Evolutionary conservation across 495 filamentous ascomycete genomes (phyloP), one percentile per base, ranked within the genome.

Genomic region (Apiosordaria backusii): DNA sequence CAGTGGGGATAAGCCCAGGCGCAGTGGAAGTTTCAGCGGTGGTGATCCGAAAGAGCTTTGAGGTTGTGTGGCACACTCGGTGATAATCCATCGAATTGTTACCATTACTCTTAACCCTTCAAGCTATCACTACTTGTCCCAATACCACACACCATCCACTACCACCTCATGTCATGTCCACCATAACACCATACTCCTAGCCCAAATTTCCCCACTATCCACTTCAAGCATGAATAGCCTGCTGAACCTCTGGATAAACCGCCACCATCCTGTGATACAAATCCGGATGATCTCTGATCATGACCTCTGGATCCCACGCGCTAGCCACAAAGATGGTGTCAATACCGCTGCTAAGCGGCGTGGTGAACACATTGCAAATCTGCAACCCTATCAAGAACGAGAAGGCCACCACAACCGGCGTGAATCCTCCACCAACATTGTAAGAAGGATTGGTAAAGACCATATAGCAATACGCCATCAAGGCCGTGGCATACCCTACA

Each of bases 291-390:
- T 96, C 88, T 22, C 85, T 80, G 72, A 92, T 90, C 81, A 97
- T 77, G 9, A 92, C 90, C 75, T 94, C 87, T 0, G 93, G 92
- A 71, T 96, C 91, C 89, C 92, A 96, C 0, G 91, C 94, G 74
- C 88, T 86, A 5, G 91, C 91, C 10, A 93, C 90, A 71, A 97
- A 97, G 66, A 97, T 90, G 4, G 93, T 96, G 68, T 88, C 84
- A 40, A 89, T 82, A 19, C 89, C 88, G 69, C 81, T 85, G 75
- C 89, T 87, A 18, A 93, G 81, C 3, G 91, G 93, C 15, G 89
- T 91, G 65, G 94, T 89, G 78, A 97, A 94, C 64, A 94, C 86
- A 79, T 95, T 90, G 71, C 88, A 89, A 67, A 97, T 88, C 77
- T 98, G 92, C 68, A 96, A 71, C 2, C 92, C 92, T 71, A 94